Percentiles rank a stretch among this genome's conserved stretches.
Conservation (phyloP, 306 rosid species). For the Cicer cuneatum region DNA sequence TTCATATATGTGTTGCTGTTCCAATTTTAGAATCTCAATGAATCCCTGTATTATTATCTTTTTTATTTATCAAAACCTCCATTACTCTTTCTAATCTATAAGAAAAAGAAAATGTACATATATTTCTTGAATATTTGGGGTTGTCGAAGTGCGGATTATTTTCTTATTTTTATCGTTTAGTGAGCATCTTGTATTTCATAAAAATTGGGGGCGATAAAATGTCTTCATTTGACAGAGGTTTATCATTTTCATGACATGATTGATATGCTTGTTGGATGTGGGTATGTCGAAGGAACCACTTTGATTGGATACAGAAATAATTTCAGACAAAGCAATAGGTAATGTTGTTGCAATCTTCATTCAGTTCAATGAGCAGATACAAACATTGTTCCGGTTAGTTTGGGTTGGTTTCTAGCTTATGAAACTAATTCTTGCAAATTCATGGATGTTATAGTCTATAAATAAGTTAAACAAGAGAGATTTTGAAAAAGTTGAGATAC, state of each 20-base stretch:
- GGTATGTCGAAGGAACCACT: constrained; percentile 88
- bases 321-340: constrained; percentile 96
- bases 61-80: too few species aligned
- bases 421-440: background rate
- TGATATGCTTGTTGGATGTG: constrained; percentile 80
- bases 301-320: constrained; percentile 94
- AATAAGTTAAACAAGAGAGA: background rate
- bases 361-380: constrained; percentile 10
- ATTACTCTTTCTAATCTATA: too few species aligned
- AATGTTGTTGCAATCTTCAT: background rate
- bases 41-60: too few species aligned
- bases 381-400: background rate
- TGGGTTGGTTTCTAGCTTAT: background rate
- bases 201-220: constrained; percentile 57
- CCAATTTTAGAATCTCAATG: too few species aligned
- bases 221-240: constrained; percentile 68
- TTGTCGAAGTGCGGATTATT: too few species aligned
- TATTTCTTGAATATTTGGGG: too few species aligned
- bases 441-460: background rate
- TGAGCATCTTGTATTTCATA: constrained; percentile 23
- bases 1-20: too few species aligned
- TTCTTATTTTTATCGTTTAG: too few species aligned
- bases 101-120: too few species aligned
- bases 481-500: background rate
- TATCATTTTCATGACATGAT: constrained; percentile 94